Base-by-base conservation (phyloP, 2,329 filamentous ascomycete species). In the Aspergillus alliaceus region DNA sequence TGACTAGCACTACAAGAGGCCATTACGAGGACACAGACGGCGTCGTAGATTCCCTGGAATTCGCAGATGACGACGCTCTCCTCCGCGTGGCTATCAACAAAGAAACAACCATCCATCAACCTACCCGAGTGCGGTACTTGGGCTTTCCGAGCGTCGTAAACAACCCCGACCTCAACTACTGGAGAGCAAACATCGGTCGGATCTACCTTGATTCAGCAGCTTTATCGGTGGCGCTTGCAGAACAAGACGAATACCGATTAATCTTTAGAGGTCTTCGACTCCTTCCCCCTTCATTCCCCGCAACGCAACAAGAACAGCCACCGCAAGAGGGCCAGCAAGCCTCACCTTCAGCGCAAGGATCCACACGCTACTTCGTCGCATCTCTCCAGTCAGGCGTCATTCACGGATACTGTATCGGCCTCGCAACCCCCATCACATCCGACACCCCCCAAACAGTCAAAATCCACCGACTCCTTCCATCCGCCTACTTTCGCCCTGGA, bases 151-250 rank as follows among this genome's bases (percentile, higher is more conserved):
- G 27, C 9, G 15, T 35, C 15, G 18, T 24, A 24, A 14, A 25
- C 3, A 9, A 42, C 15, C 32, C 50, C 15, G 27, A 39, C 22
- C 51, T 65, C 20, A 24, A 51, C 4, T 66, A 67, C 48, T 67
- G 65, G 65, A 52, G 51, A n/a, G 50, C 47, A 11, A 59, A 58
- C 40, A 50, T 66, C 35, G 54, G 59, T 32, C 57, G 51, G 27
- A 49, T 64, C 39, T 65, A 64, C 32, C 39, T 66, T 25, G 65
- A 67, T 51, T 66, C 65, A 4, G 56, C 54, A 12, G 58, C 61
- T 11, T 37, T 67, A 25, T 59, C 59, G 8, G 53, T 51, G n/a
- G 51, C 48, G 6, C 57, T 61, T 20, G 40, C 20, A 20, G 42
- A 15, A 27, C 53, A 49, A 4, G 57, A 58, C 34, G 54, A 57